Percentiles rank a stretch among this genome's conserved stretches.
Evolutionary conservation across 225 moss, liverwort and hornwort genomes (phyloP).

Genomic region (Sphagnum tenellum): DNA sequence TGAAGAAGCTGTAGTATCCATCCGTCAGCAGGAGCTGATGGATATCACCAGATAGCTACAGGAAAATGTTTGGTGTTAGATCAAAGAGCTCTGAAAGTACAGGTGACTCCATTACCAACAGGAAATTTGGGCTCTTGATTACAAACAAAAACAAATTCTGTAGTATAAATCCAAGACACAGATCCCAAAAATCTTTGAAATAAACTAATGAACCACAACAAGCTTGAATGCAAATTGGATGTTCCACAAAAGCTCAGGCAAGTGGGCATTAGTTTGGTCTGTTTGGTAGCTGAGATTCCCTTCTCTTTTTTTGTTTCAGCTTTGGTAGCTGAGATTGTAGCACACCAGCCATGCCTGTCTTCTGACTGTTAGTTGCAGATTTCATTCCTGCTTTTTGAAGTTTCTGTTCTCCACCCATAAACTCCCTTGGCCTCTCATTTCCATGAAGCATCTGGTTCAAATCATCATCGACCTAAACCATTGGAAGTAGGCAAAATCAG

Average conservation of each 20-base stretch:
- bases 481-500: no score
- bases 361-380: constrained; percentile 75
- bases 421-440: constrained; percentile 75
- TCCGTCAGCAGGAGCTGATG: no score
- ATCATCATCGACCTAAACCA: constrained; percentile 62
- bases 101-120: no score
- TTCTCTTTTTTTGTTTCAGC: constrained; percentile 76
- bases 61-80: no score
- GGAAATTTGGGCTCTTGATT: no score
- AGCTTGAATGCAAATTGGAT: constrained; percentile 22
- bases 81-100: no score
- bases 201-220: no score
- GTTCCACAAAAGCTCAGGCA: constrained; percentile 74
- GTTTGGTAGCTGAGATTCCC: constrained; percentile 68
- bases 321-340: constrained; percentile 61
- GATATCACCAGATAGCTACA: no score
- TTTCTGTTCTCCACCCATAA: constrained; percentile 83
- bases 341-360: constrained; percentile 74
- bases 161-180: no score
- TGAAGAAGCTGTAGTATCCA: no score
- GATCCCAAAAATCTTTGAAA: no score
- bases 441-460: constrained; percentile 73
- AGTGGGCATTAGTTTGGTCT: constrained; percentile 84
- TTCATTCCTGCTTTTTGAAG: constrained; percentile 89
- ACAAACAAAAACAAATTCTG: no score